Evolutionary conservation across 192 early-diverging fungal genomes (phyloP), one percentile per base, ranked within the genome.

Genomic region (Chytriomyces sp.): DNA sequence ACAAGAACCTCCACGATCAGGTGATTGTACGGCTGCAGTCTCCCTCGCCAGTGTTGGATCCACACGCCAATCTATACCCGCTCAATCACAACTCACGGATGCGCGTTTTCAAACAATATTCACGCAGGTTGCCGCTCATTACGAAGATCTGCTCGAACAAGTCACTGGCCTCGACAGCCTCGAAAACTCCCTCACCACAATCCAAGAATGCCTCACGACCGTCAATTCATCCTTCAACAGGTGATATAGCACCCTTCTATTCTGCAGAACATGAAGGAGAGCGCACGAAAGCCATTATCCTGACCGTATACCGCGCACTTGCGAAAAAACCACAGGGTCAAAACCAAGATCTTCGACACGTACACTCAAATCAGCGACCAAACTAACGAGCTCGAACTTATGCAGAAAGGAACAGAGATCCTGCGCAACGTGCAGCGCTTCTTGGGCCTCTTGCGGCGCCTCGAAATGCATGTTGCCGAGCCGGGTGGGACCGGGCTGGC

Each of bases 1-100:
- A 88, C 72, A 91, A 90, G 62, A 84, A 92, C 39, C 84, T 92
- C 17, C 87, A 90, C 28, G 87, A 91, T 22, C 89, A 91, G 81
- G 91, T 90, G 79, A 14, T 44, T 60, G 14, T 17, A 26, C 28
- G 1, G 30, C 44, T 17, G 39, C 37, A 63, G 4, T 53, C 34
- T 52, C 14, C 39, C 14, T 78, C 57, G 34, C 44, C 26, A 74
- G n/a, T n/a, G n/a, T n/a, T n/a, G n/a, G n/a, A n/a, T n/a, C n/a
- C n/a, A n/a, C n/a, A n/a, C n/a, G n/a, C n/a, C n/a, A n/a, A n/a
- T n/a, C n/a, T n/a, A n/a, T n/a, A n/a, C n/a, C n/a, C 52, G 52
- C 31, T n/a, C 40, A 6, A n/a, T 54, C 12, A 57, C 26, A 34
- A 22, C 38, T 49, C 5, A 26, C 34, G 30, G 5, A 26, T 39